Evolutionary conservation across 2,329 filamentous ascomycete species (phyloP), one percentile per base, ranked within the genome.

Genomic region (Curvularia eragrostidis): DNA sequence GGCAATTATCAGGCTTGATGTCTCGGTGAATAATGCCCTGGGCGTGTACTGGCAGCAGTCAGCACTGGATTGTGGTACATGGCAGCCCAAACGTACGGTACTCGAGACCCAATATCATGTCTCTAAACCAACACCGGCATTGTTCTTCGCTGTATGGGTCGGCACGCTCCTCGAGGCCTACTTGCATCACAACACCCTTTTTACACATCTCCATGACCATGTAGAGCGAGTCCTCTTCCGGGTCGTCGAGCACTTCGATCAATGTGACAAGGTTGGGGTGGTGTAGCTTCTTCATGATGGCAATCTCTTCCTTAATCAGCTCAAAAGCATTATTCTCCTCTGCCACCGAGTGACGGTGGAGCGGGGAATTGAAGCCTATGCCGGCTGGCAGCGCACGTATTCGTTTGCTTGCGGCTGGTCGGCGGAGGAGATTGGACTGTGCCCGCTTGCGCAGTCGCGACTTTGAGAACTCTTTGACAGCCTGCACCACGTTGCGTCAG

Each of bases 171-270:
- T 91, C 90, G n/a, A 98, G 80, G 3, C 91, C 92, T 54, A 99
- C 91, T 71, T 93, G 94, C 93, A 98, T 98, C 50, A 97, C 87
- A 21, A 97, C 94, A 1, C 95, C 95, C 76, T 97, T 97, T 73
- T 96, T 95, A 81, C 95, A 99, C 91, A 97, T 96, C 76, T 99
- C 95, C 76, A 99, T 85, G 21, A 99, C 95, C 91, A 99, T 98
- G 79, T 97, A 99, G 12, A 99, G 80, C 3, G 93, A 97, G 76
- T 99, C 95, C 73, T 97, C 93, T 47, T 94, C 89, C 0, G 95
- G 94, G 72, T 98, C 95, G 74, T 98, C 95, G 50, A 99, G 82
- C 3, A 99, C 95, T 78, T 99, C 95, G 64, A 96, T 91, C 49
- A 99, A 81, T 44, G 90, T 88, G 13, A 98, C 94, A n/a, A 99